phyloP scores from a whole-genome alignment of 805 yeast species.

The Metschnikowia santaceciliae region DNA sequence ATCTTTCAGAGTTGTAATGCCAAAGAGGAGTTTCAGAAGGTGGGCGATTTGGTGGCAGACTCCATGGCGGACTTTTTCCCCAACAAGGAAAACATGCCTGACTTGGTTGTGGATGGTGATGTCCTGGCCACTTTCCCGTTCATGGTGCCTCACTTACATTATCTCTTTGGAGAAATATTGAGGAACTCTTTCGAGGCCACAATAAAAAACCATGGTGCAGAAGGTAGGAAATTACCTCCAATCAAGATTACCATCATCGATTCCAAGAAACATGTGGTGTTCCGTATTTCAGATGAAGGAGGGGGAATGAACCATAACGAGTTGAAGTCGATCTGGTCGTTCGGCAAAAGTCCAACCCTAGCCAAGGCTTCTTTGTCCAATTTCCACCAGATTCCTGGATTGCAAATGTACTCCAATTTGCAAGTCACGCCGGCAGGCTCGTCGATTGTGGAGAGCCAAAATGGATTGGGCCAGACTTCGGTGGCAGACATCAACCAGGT shows the following conservation, averaged over 20 bases:
- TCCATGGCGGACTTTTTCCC: constrained; percentile 55
- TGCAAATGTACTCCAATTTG: constrained; percentile 42
- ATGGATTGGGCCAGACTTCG: constrained; percentile 37
- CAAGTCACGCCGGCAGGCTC: constrained; percentile 41
- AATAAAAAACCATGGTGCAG: constrained; percentile 37
- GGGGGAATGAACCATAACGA: constrained; percentile 73
- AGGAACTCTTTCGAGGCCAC: constrained; percentile 86
- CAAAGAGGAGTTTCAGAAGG: constrained; percentile 54
- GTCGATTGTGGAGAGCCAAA: constrained; percentile 26
- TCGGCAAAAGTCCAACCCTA: constrained; percentile 64
- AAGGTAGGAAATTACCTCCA: constrained; percentile 53
- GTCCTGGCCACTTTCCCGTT: constrained; percentile 68
- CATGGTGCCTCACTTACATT: constrained; percentile 81
- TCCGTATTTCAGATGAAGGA: constrained; percentile 84
- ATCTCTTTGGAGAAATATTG: constrained; percentile 80
- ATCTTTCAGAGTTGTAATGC: constrained; percentile 80
- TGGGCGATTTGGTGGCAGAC: constrained; percentile 47
- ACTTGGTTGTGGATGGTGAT: constrained; percentile 72
- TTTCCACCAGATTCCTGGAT: constrained; percentile 68
- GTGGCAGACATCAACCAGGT: constrained; percentile 35
- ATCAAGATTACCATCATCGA: constrained; percentile 72
- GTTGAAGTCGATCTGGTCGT: constrained; percentile 75
- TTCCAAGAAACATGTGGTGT: constrained; percentile 61
- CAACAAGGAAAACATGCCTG: constrained; percentile 58
- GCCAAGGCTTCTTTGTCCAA: constrained; percentile 59